phyloP scores from a whole-genome alignment of 768 basidiomycete genomes.

The Candolleomyces aberdarensis region DNA sequence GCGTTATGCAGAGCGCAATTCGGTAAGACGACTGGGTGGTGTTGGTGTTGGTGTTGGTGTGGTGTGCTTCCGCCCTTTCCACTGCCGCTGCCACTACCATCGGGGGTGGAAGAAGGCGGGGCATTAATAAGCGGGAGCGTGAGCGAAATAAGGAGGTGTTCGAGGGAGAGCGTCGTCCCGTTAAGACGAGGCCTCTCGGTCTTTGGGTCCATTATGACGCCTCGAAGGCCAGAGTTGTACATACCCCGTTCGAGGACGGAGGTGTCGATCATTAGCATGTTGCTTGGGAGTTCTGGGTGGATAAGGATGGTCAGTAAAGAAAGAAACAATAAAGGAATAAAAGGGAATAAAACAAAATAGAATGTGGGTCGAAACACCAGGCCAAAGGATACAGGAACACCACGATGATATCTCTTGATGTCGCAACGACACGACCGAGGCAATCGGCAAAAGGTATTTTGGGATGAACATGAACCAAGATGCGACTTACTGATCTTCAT shows the following conservation, averaged over 20 bases:
- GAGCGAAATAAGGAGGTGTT: slow-evolving; percentile 60
- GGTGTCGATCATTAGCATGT: slow-evolving; percentile 66
- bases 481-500: slow-evolving; percentile 70
- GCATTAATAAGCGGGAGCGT: slow-evolving; percentile 33
- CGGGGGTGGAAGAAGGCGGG: neutral
- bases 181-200: slow-evolving; percentile 49
- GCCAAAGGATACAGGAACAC: no score
- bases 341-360: slow-evolving; percentile 2
- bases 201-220: slow-evolving; percentile 58
- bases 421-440: no score
- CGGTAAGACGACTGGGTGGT: slow-evolving; percentile 23
- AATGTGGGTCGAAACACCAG: no score
- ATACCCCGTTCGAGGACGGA: slow-evolving; percentile 61
- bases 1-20: slow-evolving; percentile 60
- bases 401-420: no score
- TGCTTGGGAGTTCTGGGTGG: slow-evolving; percentile 64
- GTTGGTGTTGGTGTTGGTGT: slow-evolving; percentile 6
- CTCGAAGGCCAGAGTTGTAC: slow-evolving; percentile 54
- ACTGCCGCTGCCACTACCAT: no score
- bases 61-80: no score
- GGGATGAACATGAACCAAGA: neutral
- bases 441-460: no score
- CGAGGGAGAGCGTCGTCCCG: slow-evolving; percentile 59
- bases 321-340: slow-evolving; percentile 3
- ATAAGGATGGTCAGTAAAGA: neutral